A percentile compares a stretch with the other conserved stretches of the same genome.
These are phyloP conservation scores for Cladosporium sp. DNA, from an alignment of 2,329 filamentous ascomycete genomes.

Conservation along the genomic window DNA sequence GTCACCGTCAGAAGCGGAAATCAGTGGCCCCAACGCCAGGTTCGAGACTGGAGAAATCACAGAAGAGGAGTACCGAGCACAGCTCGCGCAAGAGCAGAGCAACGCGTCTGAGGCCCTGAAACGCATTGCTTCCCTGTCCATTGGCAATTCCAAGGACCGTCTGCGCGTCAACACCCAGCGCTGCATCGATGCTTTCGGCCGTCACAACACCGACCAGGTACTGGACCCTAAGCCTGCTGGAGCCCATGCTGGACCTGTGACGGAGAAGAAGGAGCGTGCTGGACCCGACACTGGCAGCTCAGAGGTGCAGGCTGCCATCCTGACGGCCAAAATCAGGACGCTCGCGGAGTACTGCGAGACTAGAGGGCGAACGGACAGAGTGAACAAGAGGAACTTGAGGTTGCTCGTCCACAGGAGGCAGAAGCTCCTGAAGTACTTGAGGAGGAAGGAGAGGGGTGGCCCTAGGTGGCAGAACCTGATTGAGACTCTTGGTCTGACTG, in stretches of 20 bases:
- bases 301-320: conserved; percentile 94
- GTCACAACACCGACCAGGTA: conserved; percentile 74
- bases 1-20: conserved; percentile 42
- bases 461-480: conserved; percentile 84
- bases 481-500: conserved; percentile 74
- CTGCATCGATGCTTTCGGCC: conserved; percentile 80
- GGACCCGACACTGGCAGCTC: conserved; percentile 90
- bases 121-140: conserved; percentile 71
- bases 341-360: conserved; percentile 65
- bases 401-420: conserved; percentile 82
- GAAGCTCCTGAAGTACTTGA: conserved; percentile 79
- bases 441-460: conserved; percentile 83
- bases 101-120: conserved; percentile 69
- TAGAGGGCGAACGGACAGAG: conserved; percentile 76
- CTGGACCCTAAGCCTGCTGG: conserved; percentile 55
- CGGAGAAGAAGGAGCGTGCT: conserved; percentile 54
- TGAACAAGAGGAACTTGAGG: conserved; percentile 86
- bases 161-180: conserved; percentile 76
- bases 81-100: conserved; percentile 25
- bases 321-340: conserved; percentile 87
- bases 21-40: neutral
- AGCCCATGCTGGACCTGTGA: conserved; percentile 35
- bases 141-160: conserved; percentile 71
- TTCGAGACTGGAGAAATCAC: conserved; percentile 16
- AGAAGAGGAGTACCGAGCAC: conserved; percentile 40